Evolutionary conservation across 352 stramenopile species (phyloP), one percentile per base, ranked within the genome.

Genomic region (Thalassiosira mediterranea): DNA sequence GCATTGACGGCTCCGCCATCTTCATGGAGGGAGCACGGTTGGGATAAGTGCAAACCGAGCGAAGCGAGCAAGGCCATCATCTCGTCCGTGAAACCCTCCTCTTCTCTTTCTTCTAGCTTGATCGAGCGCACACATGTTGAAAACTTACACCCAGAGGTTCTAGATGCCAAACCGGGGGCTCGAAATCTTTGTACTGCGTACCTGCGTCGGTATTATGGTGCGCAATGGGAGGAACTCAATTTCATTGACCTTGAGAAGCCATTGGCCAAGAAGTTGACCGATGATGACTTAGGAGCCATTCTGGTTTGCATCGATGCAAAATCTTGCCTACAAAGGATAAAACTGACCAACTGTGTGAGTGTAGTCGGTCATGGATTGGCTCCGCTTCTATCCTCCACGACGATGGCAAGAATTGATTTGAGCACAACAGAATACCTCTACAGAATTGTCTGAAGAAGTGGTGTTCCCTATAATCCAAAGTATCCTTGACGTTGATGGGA

Each of bases 201-300:
- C n/a, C 34, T 42, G 34, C 7, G 4, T 21, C 17, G 17, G 42
- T 51, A 51, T 8, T 51, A 23, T 21, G 17, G 42, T 4, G 42
- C 4, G 7, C 19, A 32, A 40, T 52, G 58, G 58, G 26, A 25
- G 13, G 42, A n/a, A 0, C n/a, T 68, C 21, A 42, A 68, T 32
- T 57, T 57, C 26, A 25, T 11, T 10, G 58, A 57, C 23, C 10
- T 56, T 46, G 10, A 44, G 1, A 32, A 57, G 19, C 7, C 4
- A 31, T 34, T 42, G 11, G 23, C 13, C 10, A 37, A 19, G 19
- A 68, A 28, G 19, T 17, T 68, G 17, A 57, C 40, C 23, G 58
- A 68, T 52, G 58, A 46, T 49, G 58, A 68, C 13, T 4, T 68
- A 17, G 58, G 5, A n/a, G 42, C 23, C 3, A 26, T 57, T 19